Evolutionary conservation across 192 early-diverging fungal species (phyloP).

Genomic region (Linnemannia elongata): DNA sequence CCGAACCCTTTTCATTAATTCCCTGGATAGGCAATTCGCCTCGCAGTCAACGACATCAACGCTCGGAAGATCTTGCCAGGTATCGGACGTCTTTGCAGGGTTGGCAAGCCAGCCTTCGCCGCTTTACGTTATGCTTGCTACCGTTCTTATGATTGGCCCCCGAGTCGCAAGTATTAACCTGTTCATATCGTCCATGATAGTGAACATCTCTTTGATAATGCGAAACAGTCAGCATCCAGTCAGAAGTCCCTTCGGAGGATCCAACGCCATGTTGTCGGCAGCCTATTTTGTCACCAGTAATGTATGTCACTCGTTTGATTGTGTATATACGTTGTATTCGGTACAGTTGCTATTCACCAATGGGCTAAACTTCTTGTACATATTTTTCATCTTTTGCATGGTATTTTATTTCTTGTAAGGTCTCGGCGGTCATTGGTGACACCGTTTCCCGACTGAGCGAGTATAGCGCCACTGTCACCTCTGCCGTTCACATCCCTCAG

Average conservation of each 20-base stretch:
- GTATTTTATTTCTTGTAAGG: not conserved
- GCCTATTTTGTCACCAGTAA: conserved; percentile 18
- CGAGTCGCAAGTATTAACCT: not conserved
- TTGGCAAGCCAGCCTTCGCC: not conserved
- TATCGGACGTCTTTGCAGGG: not conserved
- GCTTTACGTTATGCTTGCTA: no score
- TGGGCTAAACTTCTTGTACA: not conserved
- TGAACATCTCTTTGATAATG: conserved; percentile 17
- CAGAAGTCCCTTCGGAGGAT: conserved; percentile 2
- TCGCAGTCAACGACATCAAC: conserved; percentile 14
- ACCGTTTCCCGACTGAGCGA: conserved; percentile 16
- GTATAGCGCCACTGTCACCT: conserved; percentile 19
- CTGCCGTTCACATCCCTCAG: conserved; percentile 11
- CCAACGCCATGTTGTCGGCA: conserved; percentile 17
- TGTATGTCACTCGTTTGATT: conserved; percentile 7
- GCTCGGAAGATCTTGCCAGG: conserved; percentile 21
- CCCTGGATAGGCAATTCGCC: conserved; percentile 12
- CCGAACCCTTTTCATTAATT: not conserved
- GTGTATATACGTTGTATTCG: no score
- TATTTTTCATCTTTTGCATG: not conserved
- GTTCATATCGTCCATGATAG: not conserved
- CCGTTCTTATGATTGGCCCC: not conserved
- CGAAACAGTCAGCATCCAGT: conserved; percentile 13
- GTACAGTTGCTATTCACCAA: not conserved
- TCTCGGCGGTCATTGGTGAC: conserved; percentile 21